Percentiles rank a stretch among this genome's conserved stretches.
phyloP scores from a whole-genome alignment of 768 basidiomycete species.

The Russula lepida region DNA sequence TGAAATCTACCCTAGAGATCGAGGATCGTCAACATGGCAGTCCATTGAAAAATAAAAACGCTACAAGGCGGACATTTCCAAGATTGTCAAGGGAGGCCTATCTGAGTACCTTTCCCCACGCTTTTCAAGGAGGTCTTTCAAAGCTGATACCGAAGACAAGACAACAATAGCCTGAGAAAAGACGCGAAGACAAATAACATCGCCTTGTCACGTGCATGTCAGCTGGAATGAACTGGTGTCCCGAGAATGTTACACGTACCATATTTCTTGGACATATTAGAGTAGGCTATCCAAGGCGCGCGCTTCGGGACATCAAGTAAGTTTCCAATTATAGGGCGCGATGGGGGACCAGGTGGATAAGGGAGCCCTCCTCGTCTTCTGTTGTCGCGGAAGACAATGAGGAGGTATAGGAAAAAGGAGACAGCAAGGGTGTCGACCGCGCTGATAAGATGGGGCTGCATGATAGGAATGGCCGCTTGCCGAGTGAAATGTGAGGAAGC shows the following conservation, averaged over 20 bases:
- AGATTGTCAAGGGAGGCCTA: background rate
- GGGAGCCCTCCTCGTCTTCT: background rate
- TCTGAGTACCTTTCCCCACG: slow-evolving; percentile 30
- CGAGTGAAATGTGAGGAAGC: background rate
- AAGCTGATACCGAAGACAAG: slow-evolving; percentile 38
- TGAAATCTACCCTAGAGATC: background rate
- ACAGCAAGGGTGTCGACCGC: background rate
- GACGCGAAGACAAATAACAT: slow-evolving; percentile 25
- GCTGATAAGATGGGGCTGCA: background rate
- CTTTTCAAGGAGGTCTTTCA: slow-evolving; percentile 46
- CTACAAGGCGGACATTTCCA: background rate
- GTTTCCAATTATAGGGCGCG: slow-evolving; percentile 1
- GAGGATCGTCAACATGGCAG: background rate
- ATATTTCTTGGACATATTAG: slow-evolving; percentile 1
- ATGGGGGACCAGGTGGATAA: slow-evolving; percentile 6
- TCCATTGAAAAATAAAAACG: background rate
- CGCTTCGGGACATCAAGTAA: background rate
- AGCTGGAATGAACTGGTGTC: background rate
- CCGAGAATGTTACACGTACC: background rate
- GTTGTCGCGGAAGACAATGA: background rate
- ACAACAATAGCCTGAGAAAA: slow-evolving; percentile 42
- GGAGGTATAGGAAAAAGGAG: background rate
- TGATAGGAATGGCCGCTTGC: background rate
- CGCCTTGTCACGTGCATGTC: background rate
- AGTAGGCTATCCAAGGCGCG: background rate